Conservation (phyloP, 2,329 filamentous ascomycete genomes). For the Cordyceps militaris region DNA sequence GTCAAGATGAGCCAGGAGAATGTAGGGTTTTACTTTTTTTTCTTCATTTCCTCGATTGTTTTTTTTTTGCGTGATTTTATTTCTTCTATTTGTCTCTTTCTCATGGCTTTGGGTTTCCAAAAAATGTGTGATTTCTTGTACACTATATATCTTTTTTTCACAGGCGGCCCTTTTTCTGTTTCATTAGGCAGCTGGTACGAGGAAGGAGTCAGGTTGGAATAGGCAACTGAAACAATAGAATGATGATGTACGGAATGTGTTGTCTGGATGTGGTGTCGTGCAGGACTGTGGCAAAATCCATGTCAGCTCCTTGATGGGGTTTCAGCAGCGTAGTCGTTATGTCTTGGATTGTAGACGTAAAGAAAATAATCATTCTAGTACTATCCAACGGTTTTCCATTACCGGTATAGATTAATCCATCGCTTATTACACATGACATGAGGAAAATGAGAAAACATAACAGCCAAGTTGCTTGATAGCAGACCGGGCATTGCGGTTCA, state of each 20-base stretch:
- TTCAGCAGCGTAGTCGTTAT: not conserved
- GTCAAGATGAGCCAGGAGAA: not conserved
- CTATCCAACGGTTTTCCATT: not conserved
- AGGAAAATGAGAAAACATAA: not conserved
- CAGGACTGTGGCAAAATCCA: not conserved
- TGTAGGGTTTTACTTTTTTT: not conserved
- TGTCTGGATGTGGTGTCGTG: not conserved
- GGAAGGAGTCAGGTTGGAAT: constrained; percentile 8
- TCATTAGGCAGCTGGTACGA: not conserved
- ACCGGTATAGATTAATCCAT: not conserved
- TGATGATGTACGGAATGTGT: not conserved
- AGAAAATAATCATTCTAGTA: not conserved
- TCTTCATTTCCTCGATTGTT: not conserved
- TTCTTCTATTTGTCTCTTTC: not conserved
- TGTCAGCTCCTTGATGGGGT: not conserved
- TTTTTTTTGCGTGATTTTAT: not conserved
- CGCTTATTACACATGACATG: not conserved
- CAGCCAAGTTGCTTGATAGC: no score
- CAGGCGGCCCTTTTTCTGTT: not conserved
- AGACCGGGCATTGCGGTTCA: no score
- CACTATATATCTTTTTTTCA: constrained; percentile 5
- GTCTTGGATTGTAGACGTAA: not conserved
- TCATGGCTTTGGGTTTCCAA: not conserved
- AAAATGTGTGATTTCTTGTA: not conserved
- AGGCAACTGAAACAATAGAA: constrained; percentile 1